phyloP scores from a whole-genome alignment of 1,139 yeast genomes.

The Hemisphaericaspora lyxosophila region DNA sequence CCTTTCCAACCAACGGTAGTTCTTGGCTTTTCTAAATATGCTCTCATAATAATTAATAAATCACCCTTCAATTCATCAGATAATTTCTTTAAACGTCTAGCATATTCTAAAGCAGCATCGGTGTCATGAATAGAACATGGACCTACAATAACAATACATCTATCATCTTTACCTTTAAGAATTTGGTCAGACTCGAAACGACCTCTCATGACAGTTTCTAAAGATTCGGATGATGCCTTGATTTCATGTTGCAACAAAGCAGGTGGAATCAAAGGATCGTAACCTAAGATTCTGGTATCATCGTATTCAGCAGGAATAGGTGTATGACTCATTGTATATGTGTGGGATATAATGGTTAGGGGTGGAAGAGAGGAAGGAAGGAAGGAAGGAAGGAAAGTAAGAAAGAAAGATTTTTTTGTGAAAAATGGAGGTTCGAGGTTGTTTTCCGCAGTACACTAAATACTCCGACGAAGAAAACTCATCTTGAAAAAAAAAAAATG shows the following conservation, averaged over 20 bases:
- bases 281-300: slow-evolving; percentile 87
- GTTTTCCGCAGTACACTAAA: background rate
- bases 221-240: slow-evolving; percentile 64
- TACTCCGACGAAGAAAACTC: background rate
- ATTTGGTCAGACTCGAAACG: slow-evolving; percentile 74
- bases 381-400: too few relatives aligned
- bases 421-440: background rate
- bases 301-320: slow-evolving; percentile 75
- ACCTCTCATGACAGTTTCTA: slow-evolving; percentile 65
- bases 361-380: background rate
- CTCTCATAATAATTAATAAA: slow-evolving; percentile 89
- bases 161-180: slow-evolving; percentile 74
- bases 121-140: slow-evolving; percentile 98
- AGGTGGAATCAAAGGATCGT: slow-evolving; percentile 94
- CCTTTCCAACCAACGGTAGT: slow-evolving; percentile 99
- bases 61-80: slow-evolving; percentile 69
- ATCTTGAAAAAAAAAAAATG: background rate
- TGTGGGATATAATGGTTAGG: too few relatives aligned
- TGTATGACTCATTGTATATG: slow-evolving; percentile 36
- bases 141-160: slow-evolving; percentile 81
- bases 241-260: slow-evolving; percentile 88
- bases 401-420: background rate
- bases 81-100: slow-evolving; percentile 58
- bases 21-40: slow-evolving; percentile 96
- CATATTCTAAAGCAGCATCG: slow-evolving; percentile 86